These are phyloP conservation scores for Russula earlei DNA, from an alignment of 768 basidiomycete genomes.

Conservation along the genomic window DNA sequence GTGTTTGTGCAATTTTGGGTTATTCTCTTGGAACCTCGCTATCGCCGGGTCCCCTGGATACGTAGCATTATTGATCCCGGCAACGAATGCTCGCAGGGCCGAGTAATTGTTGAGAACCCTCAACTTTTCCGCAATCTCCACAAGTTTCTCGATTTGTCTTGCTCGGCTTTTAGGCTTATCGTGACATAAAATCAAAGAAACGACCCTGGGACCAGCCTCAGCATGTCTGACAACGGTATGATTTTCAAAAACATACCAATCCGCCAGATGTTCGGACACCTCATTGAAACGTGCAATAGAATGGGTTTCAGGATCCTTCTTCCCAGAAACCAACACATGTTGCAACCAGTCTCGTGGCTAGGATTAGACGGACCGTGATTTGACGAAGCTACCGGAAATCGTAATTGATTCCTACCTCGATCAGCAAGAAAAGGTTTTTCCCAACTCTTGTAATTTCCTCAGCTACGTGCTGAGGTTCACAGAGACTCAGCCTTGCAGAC, in stretches of 20 bases:
- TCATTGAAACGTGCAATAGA: slow-evolving; percentile 66
- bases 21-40: slow-evolving; percentile 58
- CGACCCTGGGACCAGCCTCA: slow-evolving; percentile 51
- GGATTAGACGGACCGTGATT: slow-evolving; percentile 8
- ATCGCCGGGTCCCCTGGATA: slow-evolving; percentile 71
- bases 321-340: slow-evolving; percentile 61
- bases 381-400: background rate
- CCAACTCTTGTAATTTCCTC: slow-evolving; percentile 78
- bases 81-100: slow-evolving; percentile 85
- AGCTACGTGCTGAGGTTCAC: slow-evolving; percentile 62
- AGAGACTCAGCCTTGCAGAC: slow-evolving; percentile 44
- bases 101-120: slow-evolving; percentile 88
- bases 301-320: slow-evolving; percentile 54
- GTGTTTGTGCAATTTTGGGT: slow-evolving; percentile 63
- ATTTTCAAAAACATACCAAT: slow-evolving; percentile 45
- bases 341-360: slow-evolving; percentile 86
- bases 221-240: slow-evolving; percentile 9
- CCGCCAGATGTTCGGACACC: slow-evolving; percentile 74
- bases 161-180: slow-evolving; percentile 68
- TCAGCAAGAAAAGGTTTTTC: slow-evolving; percentile 58
- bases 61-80: slow-evolving; percentile 80
- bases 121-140: slow-evolving; percentile 72
- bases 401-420: slow-evolving; percentile 46
- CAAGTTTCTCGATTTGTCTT: slow-evolving; percentile 80
- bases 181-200: slow-evolving; percentile 83